These are phyloP conservation scores for Tricholoma saponaceum DNA, from an alignment of 768 basidiomycete genomes.

Conservation along the genomic window DNA sequence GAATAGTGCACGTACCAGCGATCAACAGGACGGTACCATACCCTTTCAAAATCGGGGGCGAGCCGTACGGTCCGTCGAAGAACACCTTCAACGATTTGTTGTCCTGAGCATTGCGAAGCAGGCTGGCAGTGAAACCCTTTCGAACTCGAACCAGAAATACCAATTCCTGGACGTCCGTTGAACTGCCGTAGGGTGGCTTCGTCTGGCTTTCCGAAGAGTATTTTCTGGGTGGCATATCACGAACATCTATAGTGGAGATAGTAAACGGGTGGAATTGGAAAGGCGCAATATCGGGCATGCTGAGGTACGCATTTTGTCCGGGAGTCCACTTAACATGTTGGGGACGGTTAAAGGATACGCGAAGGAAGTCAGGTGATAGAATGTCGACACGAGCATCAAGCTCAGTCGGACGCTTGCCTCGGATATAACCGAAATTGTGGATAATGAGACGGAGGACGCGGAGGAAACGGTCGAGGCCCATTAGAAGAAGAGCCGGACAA, in stretches of 20 bases:
- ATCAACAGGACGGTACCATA: constrained; percentile 37
- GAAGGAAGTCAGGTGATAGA: constrained; percentile 42
- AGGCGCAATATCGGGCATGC: constrained; percentile 40
- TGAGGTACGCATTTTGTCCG: constrained; percentile 52
- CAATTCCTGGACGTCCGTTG: constrained; percentile 35
- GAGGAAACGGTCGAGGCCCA: constrained; percentile 51
- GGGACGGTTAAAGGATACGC: constrained; percentile 40
- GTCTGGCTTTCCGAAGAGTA: constrained; percentile 1
- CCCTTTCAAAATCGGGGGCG: constrained; percentile 32
- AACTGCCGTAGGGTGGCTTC: neutral
- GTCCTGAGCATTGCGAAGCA: constrained; percentile 29
- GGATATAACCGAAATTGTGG: constrained; percentile 40
- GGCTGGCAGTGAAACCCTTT: constrained; percentile 54
- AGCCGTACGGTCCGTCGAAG: constrained; percentile 59
- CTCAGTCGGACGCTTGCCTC: constrained; percentile 17
- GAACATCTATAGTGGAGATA: constrained; percentile 40
- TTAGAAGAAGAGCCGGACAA: constrained; percentile 50
- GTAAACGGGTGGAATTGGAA: constrained; percentile 61
- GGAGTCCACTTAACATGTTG: constrained; percentile 40
- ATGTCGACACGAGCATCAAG: constrained; percentile 38
- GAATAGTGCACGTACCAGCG: constrained; percentile 27
- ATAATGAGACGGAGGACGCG: constrained; percentile 41
- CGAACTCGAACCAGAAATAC: constrained; percentile 59
- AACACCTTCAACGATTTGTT: constrained; percentile 36
- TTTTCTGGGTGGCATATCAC: neutral